These are phyloP conservation scores for Thielaviopsis euricoi DNA, from an alignment of 2,329 filamentous ascomycete genomes.

Conservation along the genomic window DNA sequence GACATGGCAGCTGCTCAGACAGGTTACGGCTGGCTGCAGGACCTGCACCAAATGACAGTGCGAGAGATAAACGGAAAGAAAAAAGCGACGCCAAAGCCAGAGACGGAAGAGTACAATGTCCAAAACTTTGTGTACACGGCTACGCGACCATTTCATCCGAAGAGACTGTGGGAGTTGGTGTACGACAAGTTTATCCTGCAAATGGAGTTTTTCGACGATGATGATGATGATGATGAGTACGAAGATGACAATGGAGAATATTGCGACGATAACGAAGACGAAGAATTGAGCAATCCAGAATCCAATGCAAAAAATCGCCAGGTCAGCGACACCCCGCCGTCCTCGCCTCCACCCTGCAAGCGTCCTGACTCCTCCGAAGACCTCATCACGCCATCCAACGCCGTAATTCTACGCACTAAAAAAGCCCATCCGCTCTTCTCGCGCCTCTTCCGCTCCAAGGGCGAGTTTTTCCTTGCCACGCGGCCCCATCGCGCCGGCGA, in stretches of 20 bases:
- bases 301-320: not conserved
- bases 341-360: slow-evolving; percentile 10
- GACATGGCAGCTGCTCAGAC: slow-evolving; percentile 46
- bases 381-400: slow-evolving; percentile 21
- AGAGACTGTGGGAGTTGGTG: slow-evolving; percentile 27
- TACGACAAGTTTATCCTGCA: slow-evolving; percentile 35
- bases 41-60: slow-evolving; percentile 50
- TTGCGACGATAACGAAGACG: slow-evolving; percentile 15
- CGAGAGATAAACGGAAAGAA: slow-evolving; percentile 36
- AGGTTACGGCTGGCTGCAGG: slow-evolving; percentile 53
- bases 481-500: slow-evolving; percentile 37
- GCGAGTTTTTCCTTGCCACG: slow-evolving; percentile 42
- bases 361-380: slow-evolving; percentile 10
- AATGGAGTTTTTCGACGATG: slow-evolving; percentile 25
- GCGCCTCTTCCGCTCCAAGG: slow-evolving; percentile 46
- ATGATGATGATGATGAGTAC: slow-evolving; percentile 20
- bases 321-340: slow-evolving; percentile 12
- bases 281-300: slow-evolving; percentile 5
- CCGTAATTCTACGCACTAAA: slow-evolving; percentile 37
- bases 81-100: slow-evolving; percentile 46
- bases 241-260: slow-evolving; percentile 20
- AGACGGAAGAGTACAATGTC: slow-evolving; percentile 58
- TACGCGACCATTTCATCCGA: slow-evolving; percentile 36
- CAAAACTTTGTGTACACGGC: slow-evolving; percentile 54
- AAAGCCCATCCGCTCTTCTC: slow-evolving; percentile 33